A percentile compares a stretch with the other conserved stretches of the same genome.
Conservation (phyloP, 495 filamentous ascomycete genomes). For the Penicillium mononematosum region DNA sequence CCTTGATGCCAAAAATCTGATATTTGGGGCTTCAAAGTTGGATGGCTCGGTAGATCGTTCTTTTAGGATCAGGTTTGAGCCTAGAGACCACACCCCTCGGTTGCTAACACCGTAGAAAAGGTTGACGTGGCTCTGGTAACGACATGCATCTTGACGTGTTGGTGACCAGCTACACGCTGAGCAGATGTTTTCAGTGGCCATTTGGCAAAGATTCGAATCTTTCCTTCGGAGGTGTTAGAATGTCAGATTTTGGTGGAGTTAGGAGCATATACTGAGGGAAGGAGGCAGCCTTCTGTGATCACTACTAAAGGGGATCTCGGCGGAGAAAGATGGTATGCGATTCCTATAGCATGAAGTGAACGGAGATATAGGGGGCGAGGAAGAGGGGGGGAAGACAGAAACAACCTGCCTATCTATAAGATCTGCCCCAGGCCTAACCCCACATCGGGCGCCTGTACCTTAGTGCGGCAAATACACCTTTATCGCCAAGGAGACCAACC, state of each 20-base stretch:
- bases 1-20: slow-evolving; percentile 15
- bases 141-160: slow-evolving; percentile 25
- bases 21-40: slow-evolving; percentile 16
- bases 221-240: neutral
- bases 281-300: too few relatives aligned
- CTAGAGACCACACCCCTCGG: slow-evolving; percentile 34
- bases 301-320: too few relatives aligned
- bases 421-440: too few relatives aligned
- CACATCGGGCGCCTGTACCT: too few relatives aligned
- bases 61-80: slow-evolving; percentile 32
- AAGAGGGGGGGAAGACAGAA: too few relatives aligned
- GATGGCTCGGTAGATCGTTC: slow-evolving; percentile 18
- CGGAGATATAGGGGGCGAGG: too few relatives aligned
- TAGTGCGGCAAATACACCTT: too few relatives aligned
- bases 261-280: neutral
- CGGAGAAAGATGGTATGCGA: too few relatives aligned
- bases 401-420: too few relatives aligned
- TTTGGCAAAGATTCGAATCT: neutral
- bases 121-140: slow-evolving; percentile 34
- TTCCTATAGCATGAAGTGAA: too few relatives aligned
- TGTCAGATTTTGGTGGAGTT: neutral
- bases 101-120: slow-evolving; percentile 34
- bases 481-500: too few relatives aligned
- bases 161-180: slow-evolving; percentile 29
- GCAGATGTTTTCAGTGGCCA: slow-evolving; percentile 13